Percentiles rank a stretch among this genome's conserved stretches.
These are phyloP conservation scores for Decorospora gaudefroyi DNA, from an alignment of 2,329 filamentous ascomycete genomes.

Conservation along the genomic window DNA sequence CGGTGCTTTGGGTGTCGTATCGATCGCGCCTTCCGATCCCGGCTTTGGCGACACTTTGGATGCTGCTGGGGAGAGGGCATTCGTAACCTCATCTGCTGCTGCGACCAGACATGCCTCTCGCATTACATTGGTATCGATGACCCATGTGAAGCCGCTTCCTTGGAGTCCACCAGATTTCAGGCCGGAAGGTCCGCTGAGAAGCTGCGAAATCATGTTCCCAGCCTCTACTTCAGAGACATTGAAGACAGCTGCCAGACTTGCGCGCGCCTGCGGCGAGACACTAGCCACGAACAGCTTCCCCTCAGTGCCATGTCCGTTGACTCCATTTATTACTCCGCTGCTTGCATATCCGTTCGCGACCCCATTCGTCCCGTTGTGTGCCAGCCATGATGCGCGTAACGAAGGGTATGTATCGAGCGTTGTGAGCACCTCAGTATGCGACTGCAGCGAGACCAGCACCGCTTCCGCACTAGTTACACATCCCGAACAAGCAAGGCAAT, in stretches of 20 bases:
- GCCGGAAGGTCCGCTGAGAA: slow-evolving; percentile 72
- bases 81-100: slow-evolving; percentile 54
- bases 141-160: slow-evolving; percentile 81
- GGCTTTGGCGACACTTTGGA: slow-evolving; percentile 29
- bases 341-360: slow-evolving; percentile 11
- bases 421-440: slow-evolving; percentile 85
- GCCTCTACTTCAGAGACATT: slow-evolving; percentile 74
- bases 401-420: slow-evolving; percentile 70
- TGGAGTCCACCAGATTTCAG: slow-evolving; percentile 71
- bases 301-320: slow-evolving; percentile 44
- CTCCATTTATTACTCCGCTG: slow-evolving; percentile 14
- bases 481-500: slow-evolving; percentile 95
- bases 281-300: slow-evolving; percentile 86
- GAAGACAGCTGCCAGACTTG: slow-evolving; percentile 84
- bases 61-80: slow-evolving; percentile 39
- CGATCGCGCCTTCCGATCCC: slow-evolving; percentile 41
- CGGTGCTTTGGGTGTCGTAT: slow-evolving; percentile 60
- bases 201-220: slow-evolving; percentile 78
- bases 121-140: slow-evolving; percentile 85
- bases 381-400: slow-evolving; percentile 45
- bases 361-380: slow-evolving; percentile 36
- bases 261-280: slow-evolving; percentile 87
- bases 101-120: slow-evolving; percentile 79
- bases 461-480: slow-evolving; percentile 98
- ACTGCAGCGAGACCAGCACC: slow-evolving; percentile 92